Evolutionary conservation across 2,329 filamentous ascomycete genomes (phyloP).

Genomic region (Aspergillus japonicus): DNA sequence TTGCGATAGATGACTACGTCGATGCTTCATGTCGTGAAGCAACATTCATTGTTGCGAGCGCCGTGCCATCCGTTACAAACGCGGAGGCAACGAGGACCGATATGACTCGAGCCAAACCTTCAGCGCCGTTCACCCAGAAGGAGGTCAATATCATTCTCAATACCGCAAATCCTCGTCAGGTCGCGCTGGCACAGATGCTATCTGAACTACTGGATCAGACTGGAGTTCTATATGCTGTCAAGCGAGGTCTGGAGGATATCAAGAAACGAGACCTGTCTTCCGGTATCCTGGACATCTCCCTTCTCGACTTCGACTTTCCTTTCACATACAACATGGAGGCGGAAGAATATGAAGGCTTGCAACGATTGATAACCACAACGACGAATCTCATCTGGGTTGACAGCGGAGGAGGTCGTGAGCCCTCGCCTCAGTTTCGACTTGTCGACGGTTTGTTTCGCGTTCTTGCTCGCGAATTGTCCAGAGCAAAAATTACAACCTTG

Average conservation of each 20-base stretch:
- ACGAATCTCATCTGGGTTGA: conserved; percentile 11
- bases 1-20: conserved; percentile 17
- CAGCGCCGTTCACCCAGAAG: neutral
- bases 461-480: conserved; percentile 7
- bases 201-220: neutral
- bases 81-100: no score
- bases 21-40: conserved; percentile 9
- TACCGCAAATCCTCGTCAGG: neutral
- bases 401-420: conserved; percentile 9
- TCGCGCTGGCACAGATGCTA: neutral
- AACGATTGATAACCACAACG: conserved; percentile 1
- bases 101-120: neutral
- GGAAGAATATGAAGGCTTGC: neutral
- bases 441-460: conserved; percentile 14
- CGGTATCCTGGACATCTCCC: conserved; percentile 1
- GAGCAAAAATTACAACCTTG: conserved; percentile 2
- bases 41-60: conserved; percentile 16
- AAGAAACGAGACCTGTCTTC: neutral
- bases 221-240: neutral
- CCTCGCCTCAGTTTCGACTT: conserved; percentile 10
- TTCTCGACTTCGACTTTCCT: conserved; percentile 6
- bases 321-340: conserved; percentile 6
- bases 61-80: neutral
- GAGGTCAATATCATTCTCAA: conserved; percentile 1
- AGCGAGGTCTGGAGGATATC: neutral